Base-by-base conservation (phyloP, 768 basidiomycete genomes). In the Termitomyces sp. region DNA sequence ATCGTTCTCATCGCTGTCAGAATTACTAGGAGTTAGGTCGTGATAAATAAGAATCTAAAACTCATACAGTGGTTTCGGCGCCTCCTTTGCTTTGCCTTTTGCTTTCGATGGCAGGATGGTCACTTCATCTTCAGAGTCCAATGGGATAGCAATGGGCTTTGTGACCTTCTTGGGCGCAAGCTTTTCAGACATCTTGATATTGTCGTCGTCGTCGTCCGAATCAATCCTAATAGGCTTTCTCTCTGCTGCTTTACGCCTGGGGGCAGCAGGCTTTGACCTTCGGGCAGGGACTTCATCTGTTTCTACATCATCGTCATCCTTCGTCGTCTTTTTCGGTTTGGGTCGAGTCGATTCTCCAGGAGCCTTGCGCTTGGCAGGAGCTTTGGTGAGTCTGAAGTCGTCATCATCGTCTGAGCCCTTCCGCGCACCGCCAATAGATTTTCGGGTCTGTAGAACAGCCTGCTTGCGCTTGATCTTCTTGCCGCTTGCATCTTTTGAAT, bases 391-490 rank as follows among this genome's bases (percentile, higher is more conserved):
- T 62, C 74, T 72, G 59, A 81, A 82, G 50, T 81, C 77, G 43
- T 80, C 77, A 59, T 77, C 77, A 14, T 75, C 72, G 46, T 75
- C 75, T 10, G 74, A 72, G 19, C 63, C 70, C 14, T 66, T 63
- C 6, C 68, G 54, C 19, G 9, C 62, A 12, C 66, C 68, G 7
- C 75, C 78, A 56, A 77, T 75, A 17, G 81, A 81, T 64, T 81
- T 81, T 57, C 79, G 77, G 31, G 80, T 81, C 61, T 75, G 72
- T 17, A 76, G 70, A 0, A 74, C 70, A 2, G 75, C 66, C 59
- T 82, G 80, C 66, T 82, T 81, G 54, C 73, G 68, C 66, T 78
- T 76, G 53, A 76, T 67, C 59, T 75, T 74, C 67, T 78, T 81
- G 44, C 82, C 83, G 17, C 76, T 77, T 5, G 77, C 75, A 56